Evolutionary conservation across 768 basidiomycete genomes (phyloP).

Genomic region (Lentinula sp.): DNA sequence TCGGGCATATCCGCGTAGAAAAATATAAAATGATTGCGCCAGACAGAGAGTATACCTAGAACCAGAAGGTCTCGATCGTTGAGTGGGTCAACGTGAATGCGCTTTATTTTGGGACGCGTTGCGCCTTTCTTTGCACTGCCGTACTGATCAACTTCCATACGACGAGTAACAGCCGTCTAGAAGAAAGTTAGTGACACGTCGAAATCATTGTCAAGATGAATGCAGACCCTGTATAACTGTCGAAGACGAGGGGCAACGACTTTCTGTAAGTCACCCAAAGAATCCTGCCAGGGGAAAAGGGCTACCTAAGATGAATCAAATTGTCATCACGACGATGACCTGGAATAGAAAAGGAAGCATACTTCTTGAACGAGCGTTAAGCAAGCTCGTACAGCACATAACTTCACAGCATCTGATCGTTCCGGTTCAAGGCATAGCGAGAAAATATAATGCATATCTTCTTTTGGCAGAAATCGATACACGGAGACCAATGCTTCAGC

Average conservation of each 20-base stretch:
- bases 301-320: conserved; percentile 30
- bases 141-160: conserved; percentile 55
- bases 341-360: conserved; percentile 9
- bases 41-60: conserved; percentile 63
- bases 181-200: not conserved
- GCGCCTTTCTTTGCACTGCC: conserved; percentile 50
- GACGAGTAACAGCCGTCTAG: conserved; percentile 45
- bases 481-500: conserved; percentile 69
- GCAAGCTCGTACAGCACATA: conserved; percentile 68
- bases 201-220: not conserved
- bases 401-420: conserved; percentile 76
- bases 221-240: conserved; percentile 49
- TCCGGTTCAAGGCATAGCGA: conserved; percentile 65
- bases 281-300: conserved; percentile 50
- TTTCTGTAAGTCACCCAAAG: conserved; percentile 41
- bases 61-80: conserved; percentile 67
- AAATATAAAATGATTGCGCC: conserved; percentile 53
- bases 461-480: conserved; percentile 62
- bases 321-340: not conserved
- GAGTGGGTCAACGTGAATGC: conserved; percentile 48
- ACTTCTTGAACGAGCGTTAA: conserved; percentile 67
- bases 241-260: conserved; percentile 43
- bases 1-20: conserved; percentile 39
- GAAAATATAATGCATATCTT: conserved; percentile 59
- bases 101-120: conserved; percentile 55